Evolutionary conservation across 2,329 filamentous ascomycete species (phyloP), one percentile per base, ranked within the genome.

Genomic region (Didymella lethalis): DNA sequence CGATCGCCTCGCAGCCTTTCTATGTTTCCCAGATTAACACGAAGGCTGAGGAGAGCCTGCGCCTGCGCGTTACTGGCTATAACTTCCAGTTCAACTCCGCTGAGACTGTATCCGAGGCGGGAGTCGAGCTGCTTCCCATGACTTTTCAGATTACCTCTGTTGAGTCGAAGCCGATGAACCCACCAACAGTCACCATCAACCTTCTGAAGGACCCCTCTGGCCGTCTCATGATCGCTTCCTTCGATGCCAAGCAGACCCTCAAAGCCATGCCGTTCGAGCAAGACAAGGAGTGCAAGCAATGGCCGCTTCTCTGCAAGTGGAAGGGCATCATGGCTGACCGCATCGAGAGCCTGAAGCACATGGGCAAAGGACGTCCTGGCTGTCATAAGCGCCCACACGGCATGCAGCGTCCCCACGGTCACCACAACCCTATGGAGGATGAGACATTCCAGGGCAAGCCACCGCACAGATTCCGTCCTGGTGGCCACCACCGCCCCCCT

Each of bases 301-400:
- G 72, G 74, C 70, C 75, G 36, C 61, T 78, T 1, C 63, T 77
- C 68, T 70, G 81, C 80, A 74, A 82, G 70, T 68, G 80, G 79
- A 70, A 79, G 65, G 55, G 65, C 26, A 74, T 76, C 52, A 58
- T 78, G 52, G 68, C 69, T 18, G 73, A 76, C 57, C 71, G 71
- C 46, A 62, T 77, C 48, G 70, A 78, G 50, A 67, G 66, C 51
- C 64, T 77, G 46, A 78, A 75, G 66, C 65, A 66, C 34, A 67
- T 73, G 59, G 65, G 69, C 54, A 75, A 74, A 62, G 72, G 68
- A 53, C 53, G 48, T 29, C 48, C 52, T 11, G 57, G 64, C 54
- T 77, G 75, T 66, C 70, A 76, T 66, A 74, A 69, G 68, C 68
- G 67, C 50, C 68, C 65, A 1, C 63, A 70, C 23, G 56, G 65